A percentile compares a stretch with the other conserved stretches of the same genome.
Conservation (phyloP, 805 yeast genomes). For the Cyberlindnera veronae region DNA sequence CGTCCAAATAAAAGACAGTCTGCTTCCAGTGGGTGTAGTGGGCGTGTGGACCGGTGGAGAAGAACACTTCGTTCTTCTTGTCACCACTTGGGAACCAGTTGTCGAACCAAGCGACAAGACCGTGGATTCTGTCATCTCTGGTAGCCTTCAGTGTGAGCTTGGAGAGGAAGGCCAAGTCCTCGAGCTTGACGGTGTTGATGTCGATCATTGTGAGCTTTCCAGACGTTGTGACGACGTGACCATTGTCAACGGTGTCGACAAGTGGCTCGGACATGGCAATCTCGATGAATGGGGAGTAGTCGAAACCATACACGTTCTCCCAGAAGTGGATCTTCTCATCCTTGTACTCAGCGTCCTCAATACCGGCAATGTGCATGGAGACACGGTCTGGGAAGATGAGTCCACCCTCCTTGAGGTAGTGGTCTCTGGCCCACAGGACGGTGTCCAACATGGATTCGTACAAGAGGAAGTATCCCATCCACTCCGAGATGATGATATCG, state of each 20-base stretch:
- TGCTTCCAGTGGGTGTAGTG: constrained; percentile 99
- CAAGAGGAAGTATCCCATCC: constrained; percentile 98
- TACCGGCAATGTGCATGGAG: constrained; percentile 81
- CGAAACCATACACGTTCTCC: constrained; percentile 97
- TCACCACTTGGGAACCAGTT: constrained; percentile 72
- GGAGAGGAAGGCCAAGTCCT: constrained; percentile 72
- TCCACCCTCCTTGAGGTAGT: constrained; percentile 74
- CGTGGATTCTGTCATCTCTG: constrained; percentile 81
- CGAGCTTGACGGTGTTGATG: constrained; percentile 81
- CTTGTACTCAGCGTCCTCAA: constrained; percentile 91
- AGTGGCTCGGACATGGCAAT: constrained; percentile 90
- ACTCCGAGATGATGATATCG: constrained; percentile 92
- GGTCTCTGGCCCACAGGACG: constrained; percentile 90
- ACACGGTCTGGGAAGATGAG: constrained; percentile 94
- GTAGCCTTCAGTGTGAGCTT: constrained; percentile 70
- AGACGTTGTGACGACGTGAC: constrained; percentile 70
- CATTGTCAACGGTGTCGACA: constrained; percentile 88
- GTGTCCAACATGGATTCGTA: constrained; percentile 98
- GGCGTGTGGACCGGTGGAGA: constrained; percentile 93
- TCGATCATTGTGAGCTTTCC: constrained; percentile 76
- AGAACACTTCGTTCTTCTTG: constrained; percentile 55
- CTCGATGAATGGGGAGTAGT: constrained; percentile 85
- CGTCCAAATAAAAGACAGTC: constrained; percentile 85
- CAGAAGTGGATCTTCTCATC: constrained; percentile 89
- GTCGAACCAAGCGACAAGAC: constrained; percentile 92